Percentiles rank a stretch among this genome's conserved stretches.
phyloP scores from a whole-genome alignment of 2,329 filamentous ascomycete genomes.

The Monilinia aucupariae region DNA sequence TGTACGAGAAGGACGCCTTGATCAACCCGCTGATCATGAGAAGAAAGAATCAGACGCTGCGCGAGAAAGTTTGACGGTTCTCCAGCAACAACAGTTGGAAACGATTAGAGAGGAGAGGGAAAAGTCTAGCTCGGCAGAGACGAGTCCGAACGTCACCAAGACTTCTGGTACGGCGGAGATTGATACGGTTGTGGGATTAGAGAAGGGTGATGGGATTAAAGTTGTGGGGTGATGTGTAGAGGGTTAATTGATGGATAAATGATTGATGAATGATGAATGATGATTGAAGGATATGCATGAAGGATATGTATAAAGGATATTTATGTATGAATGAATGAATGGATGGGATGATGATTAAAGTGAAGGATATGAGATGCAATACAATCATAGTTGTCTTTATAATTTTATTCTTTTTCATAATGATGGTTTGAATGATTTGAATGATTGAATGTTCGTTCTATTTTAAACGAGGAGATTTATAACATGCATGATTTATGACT shows the following conservation, averaged over 20 bases:
- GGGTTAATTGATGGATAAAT: not conserved
- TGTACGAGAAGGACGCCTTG: not conserved
- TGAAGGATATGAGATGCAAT: no score
- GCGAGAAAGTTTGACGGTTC: not conserved
- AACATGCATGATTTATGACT: no score
- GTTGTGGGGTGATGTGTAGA: not conserved
- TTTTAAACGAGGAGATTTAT: no score
- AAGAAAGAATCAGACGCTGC: not conserved
- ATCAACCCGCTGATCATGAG: not conserved
- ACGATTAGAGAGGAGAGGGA: slow-evolving; percentile 11
- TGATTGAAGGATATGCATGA: slow-evolving; percentile 1
- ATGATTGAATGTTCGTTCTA: no score
- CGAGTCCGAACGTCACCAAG: not conserved
- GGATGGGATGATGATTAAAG: no score
- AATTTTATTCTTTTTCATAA: no score
- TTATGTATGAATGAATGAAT: no score
- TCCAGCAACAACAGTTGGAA: not conserved
- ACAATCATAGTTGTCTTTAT: no score
- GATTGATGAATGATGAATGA: not conserved
- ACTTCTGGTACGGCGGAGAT: not conserved
- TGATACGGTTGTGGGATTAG: not conserved
- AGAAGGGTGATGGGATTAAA: not conserved
- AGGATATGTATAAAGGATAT: no score
- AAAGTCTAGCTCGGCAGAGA: not conserved
- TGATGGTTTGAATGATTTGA: no score